Percentiles rank a stretch among this genome's conserved stretches.
Conservation (phyloP, 805 yeast species). For the Candida koratica region DNA sequence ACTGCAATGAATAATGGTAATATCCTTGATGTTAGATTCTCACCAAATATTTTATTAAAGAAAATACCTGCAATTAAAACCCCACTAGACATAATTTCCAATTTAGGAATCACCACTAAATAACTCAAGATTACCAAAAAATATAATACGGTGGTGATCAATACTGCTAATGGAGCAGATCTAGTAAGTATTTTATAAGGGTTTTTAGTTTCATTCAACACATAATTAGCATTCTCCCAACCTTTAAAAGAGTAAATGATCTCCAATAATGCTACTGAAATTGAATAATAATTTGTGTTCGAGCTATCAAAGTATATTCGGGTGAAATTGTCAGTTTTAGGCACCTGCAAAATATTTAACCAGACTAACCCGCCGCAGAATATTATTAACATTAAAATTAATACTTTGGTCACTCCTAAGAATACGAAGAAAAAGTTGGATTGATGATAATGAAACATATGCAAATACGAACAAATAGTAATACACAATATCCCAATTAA, state of each 20-base stretch:
- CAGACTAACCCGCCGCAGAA: constrained; percentile 43
- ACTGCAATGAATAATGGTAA: constrained; percentile 57
- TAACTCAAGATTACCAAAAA: constrained; percentile 56
- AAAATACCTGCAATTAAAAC: constrained; percentile 62
- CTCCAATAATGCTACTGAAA: constrained; percentile 54
- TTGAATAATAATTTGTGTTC: constrained; percentile 41
- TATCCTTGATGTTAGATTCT: constrained; percentile 43
- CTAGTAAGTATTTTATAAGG: constrained; percentile 55
- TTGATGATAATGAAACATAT: constrained; percentile 44
- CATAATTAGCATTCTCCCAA: constrained; percentile 69
- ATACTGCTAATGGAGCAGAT: constrained; percentile 59
- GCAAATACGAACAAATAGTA: constrained; percentile 45
- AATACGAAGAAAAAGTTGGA: constrained; percentile 52
- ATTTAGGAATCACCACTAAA: constrained; percentile 48
- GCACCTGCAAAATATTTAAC: constrained; percentile 25
- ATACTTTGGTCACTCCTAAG: constrained; percentile 52
- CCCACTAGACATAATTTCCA: constrained; percentile 50
- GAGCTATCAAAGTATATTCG: constrained; percentile 29
- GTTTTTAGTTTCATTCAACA: constrained; percentile 52
- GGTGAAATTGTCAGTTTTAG: constrained; percentile 23
- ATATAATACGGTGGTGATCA: constrained; percentile 50
- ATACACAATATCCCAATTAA: constrained; percentile 48
- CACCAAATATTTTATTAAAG: constrained; percentile 56
- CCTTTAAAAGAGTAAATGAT: constrained; percentile 65
- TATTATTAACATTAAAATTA: constrained; percentile 48